Base-by-base conservation (phyloP, 2,329 filamentous ascomycete genomes). In the Ceratocystis diversiconidia region DNA sequence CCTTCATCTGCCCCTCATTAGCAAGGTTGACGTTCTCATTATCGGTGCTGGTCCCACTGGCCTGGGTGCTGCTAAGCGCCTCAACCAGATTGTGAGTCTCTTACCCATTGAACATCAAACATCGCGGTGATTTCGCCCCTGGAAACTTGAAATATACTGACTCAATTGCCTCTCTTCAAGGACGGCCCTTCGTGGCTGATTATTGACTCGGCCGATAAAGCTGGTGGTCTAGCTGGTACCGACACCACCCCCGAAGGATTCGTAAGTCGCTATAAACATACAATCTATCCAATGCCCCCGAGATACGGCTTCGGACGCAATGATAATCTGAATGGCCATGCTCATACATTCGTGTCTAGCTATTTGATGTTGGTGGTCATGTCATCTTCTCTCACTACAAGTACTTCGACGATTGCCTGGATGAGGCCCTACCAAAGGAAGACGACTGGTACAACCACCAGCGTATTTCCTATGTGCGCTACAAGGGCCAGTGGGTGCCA, bases 351-450 rank as follows among this genome's bases (percentile, higher is more conserved):
- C 10, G 12, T 32, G 67, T 25, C 73, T 30, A 96, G 92, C 85
- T 99, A 73, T 99, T 96, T 84, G 94, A 99, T 79, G 94, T 99
- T 72, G 92, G 92, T 75, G 92, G 92, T 72, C 92, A 96, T 79
- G 92, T 96, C 79, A 96, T 96, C 80, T 96, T 96, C 84, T 96
- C 92, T 72, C 92, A 96, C 85, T 99, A 99, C 88, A 96, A 96
- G 81, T 99, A 99, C 85, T 99, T 99, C 76, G 94, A 99, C 79
- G 94, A 99, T 82, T 95, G 90, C 81, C 87, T 99, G 75, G 85
- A 97, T 76, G 94, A 99, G 82, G 94, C 94, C 64, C 86, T 99
- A 52, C 94, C 94, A 73, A 90, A 90, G 74, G 85, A 91, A 67
- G 87, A 90, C 68, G 94, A 99, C 80, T 99, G 94, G 94, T 97